A percentile compares a stretch with the other conserved stretches of the same genome.
These are phyloP conservation scores for Xylariaceae sp. DNA, from an alignment of 2,329 filamentous ascomycete genomes.

Conservation along the genomic window DNA sequence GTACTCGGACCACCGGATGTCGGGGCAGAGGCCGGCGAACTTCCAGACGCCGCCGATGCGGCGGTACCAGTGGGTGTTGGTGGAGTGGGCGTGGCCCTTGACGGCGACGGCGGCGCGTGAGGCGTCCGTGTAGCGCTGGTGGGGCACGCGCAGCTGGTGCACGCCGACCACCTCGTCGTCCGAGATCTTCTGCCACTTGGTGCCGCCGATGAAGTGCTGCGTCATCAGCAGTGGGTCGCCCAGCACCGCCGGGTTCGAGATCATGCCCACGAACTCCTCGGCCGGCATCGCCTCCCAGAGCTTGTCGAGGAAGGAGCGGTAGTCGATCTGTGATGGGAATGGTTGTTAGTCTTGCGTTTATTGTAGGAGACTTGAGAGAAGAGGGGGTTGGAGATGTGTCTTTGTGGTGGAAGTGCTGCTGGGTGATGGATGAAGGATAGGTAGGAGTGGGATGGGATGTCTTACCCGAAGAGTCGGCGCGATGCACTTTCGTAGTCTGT, in stretches of 20 bases:
- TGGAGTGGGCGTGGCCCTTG: constrained; percentile 66
- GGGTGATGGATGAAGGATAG: too few species aligned
- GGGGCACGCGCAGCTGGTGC: constrained; percentile 66
- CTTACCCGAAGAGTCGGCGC: constrained; percentile 62
- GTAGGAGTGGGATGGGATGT: too few species aligned
- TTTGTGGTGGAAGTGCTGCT: too few species aligned
- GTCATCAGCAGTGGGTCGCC: constrained; percentile 67
- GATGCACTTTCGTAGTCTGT: constrained; percentile 63
- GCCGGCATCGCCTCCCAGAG: constrained; percentile 67
- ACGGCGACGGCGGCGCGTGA: constrained; percentile 54
- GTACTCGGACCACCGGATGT: constrained; percentile 63
- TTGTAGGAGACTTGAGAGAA: neutral
- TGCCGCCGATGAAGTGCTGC: constrained; percentile 68
- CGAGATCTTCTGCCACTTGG: constrained; percentile 62
- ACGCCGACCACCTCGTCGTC: constrained; percentile 65
- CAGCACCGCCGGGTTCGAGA: constrained; percentile 61
- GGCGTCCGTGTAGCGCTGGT: constrained; percentile 64
- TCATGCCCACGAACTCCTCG: constrained; percentile 66
- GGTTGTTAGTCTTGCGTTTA: constrained; percentile 5
- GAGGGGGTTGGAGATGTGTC: constrained; percentile 13
- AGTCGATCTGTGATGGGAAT: constrained; percentile 68
- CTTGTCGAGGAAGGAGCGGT: constrained; percentile 67
- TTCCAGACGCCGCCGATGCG: constrained; percentile 67
- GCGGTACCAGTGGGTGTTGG: constrained; percentile 62
- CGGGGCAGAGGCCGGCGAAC: constrained; percentile 61